These are phyloP conservation scores for Metarhizium humberi DNA, from an alignment of 2,329 filamentous ascomycete genomes.

Conservation along the genomic window DNA sequence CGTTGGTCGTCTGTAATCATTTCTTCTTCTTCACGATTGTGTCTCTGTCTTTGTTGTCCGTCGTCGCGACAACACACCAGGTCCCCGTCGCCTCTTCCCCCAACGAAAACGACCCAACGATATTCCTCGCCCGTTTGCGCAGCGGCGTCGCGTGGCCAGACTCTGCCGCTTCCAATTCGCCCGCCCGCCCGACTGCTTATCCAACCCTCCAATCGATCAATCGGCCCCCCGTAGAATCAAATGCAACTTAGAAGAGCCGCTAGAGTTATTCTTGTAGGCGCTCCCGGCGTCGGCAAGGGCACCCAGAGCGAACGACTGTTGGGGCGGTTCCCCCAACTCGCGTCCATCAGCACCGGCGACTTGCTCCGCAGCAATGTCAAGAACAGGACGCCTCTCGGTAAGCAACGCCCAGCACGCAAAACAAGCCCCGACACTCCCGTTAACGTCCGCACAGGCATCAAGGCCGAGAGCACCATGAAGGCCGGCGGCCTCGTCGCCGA, in stretches of 20 bases:
- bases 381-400: constrained; percentile 76
- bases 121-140: background rate
- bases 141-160: background rate
- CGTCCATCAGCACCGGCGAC: constrained; percentile 89
- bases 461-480: constrained; percentile 84
- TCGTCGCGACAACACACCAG: too few species aligned
- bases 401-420: background rate
- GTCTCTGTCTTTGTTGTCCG: too few species aligned
- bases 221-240: constrained; percentile 12
- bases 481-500: constrained; percentile 85
- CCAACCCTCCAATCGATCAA: background rate
- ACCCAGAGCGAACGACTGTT: constrained; percentile 90
- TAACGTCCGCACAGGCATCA: constrained; percentile 54
- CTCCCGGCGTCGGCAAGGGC: constrained; percentile 94
- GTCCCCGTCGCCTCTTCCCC: background rate
- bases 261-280: constrained; percentile 87
- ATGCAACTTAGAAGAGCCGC: constrained; percentile 73
- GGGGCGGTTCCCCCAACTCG: constrained; percentile 76
- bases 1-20: background rate
- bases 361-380: constrained; percentile 88
- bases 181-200: too few species aligned
- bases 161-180: background rate
- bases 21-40: background rate
- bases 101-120: background rate
- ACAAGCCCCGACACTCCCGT: background rate